A percentile compares a stretch with the other conserved stretches of the same genome.
These are phyloP conservation scores for Tagetes patula DNA, from an alignment of 129 eudicot genomes.

Conservation along the genomic window DNA sequence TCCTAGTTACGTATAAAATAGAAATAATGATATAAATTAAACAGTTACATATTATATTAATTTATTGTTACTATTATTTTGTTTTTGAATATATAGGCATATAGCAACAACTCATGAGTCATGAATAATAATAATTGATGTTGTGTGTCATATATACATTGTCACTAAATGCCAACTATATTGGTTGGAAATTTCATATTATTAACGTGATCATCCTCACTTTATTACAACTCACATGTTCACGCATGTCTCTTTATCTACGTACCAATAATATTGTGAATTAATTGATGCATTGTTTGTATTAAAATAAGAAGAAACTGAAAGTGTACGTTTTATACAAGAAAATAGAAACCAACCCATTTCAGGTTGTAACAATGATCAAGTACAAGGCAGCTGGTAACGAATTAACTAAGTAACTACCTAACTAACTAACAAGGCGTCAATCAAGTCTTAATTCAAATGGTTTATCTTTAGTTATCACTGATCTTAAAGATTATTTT, in stretches of 20 bases:
- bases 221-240: slow-evolving; percentile 20
- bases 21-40: neutral
- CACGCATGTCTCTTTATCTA: neutral
- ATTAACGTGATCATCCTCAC: slow-evolving; percentile 23
- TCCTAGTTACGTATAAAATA: neutral
- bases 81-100: neutral
- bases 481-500: too few species aligned
- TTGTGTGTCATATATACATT: neutral
- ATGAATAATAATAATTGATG: slow-evolving; percentile 16
- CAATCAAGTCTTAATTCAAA: too few species aligned
- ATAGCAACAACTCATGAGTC: slow-evolving; percentile 7
- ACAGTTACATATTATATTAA: neutral
- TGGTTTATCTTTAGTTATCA: too few species aligned
- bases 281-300: too few species aligned
- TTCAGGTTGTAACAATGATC: too few species aligned
- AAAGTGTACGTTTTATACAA: too few species aligned
- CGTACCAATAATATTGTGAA: neutral
- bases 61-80: neutral
- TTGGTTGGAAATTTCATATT: slow-evolving; percentile 19
- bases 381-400: too few species aligned
- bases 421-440: too few species aligned
- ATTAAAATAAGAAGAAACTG: too few species aligned
- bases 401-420: too few species aligned
- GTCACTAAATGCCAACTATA: neutral
- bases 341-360: too few species aligned